Evolutionary conservation across 441 rosid genomes (phyloP), one percentile per base, ranked within the genome.

Genomic region (Pelargonium fulgidum): DNA sequence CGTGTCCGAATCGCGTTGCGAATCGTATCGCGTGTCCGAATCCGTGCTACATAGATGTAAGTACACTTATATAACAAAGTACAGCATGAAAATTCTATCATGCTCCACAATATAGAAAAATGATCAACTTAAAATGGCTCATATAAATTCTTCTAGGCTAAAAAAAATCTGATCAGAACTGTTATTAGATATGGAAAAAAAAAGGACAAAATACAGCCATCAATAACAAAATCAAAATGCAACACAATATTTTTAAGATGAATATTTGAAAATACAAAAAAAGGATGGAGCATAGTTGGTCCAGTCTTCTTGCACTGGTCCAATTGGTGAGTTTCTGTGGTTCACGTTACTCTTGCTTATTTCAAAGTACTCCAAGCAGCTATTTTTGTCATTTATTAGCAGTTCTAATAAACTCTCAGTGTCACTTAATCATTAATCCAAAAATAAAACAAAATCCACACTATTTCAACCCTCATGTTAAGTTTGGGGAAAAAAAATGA

Each of bases 341-440:
- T 50, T 13, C 58, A 50, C 0, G 16, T n/a, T 50, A n/a, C 16
- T 50, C 17, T 50, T 50, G 17, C 17, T 13, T 50, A 29, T 12
- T 62, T 29, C 65, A 33, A 62, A 62, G n/a, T 13, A 62, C 65
- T 62, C 12, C 16, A 62, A 24, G 65, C 65, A n/a, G 65, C 33
- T n/a, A 41, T 29, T 26, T 62, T 29, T 8, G 33, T 62, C 44
- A 62, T 62, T 62, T 62, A 6, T n/a, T 13, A 7, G 41, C 33
- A 29, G 11, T 62, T 62, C 29, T 50, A 14, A 4, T 47, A 2
- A 10, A 11, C n/a, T n/a, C 7, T 50, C 29, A 62, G 19, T 33
- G 6, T 62, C 44, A 2, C 19, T 29, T 41, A 33, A 62, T 59
- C 42, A 62, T 62, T 29, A 29, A 45, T 45, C 2, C 52, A 45